These are phyloP conservation scores for Apiospora sp. DNA, from an alignment of 2,329 filamentous ascomycete genomes.

Conservation along the genomic window DNA sequence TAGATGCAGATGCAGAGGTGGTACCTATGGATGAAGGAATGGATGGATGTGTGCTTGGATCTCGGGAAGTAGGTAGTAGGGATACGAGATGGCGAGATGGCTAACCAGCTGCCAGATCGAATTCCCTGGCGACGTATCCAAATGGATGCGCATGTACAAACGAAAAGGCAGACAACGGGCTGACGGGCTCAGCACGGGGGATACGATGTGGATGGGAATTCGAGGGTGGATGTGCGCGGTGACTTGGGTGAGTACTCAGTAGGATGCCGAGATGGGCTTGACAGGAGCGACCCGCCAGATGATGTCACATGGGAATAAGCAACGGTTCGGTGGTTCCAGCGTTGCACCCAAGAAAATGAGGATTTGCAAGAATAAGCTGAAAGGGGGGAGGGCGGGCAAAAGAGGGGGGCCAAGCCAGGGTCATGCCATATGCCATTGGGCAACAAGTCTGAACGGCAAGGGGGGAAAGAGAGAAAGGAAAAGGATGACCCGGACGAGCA, in stretches of 20 bases:
- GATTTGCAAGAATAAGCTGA: conserved; percentile 10
- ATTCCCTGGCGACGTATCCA: not conserved
- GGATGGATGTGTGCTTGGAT: not conserved
- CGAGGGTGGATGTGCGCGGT: not conserved
- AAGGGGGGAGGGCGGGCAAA: not conserved
- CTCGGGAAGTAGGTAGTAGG: not conserved
- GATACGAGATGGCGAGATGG: not conserved
- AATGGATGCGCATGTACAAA: not conserved
- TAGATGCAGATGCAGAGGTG: no score
- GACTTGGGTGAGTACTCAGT: no score
- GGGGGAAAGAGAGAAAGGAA: not conserved
- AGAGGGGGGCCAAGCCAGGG: not conserved
- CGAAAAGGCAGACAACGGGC: not conserved
- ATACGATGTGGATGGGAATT: not conserved
- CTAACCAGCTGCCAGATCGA: conserved; percentile 11
- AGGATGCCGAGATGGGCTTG: not conserved
- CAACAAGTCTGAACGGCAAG: not conserved
- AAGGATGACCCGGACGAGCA: not conserved
- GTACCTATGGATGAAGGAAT: not conserved
- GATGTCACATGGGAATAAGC: conserved; percentile 20
- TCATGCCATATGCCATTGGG: not conserved
- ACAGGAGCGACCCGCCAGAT: not conserved
- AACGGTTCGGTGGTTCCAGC: conserved; percentile 18
- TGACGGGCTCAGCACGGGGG: not conserved
- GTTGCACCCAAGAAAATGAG: conserved; percentile 21